Evolutionary conservation across 2,329 filamentous ascomycete species (phyloP), one percentile per base, ranked within the genome.

Genomic region (Neofusicoccum laricinum): DNA sequence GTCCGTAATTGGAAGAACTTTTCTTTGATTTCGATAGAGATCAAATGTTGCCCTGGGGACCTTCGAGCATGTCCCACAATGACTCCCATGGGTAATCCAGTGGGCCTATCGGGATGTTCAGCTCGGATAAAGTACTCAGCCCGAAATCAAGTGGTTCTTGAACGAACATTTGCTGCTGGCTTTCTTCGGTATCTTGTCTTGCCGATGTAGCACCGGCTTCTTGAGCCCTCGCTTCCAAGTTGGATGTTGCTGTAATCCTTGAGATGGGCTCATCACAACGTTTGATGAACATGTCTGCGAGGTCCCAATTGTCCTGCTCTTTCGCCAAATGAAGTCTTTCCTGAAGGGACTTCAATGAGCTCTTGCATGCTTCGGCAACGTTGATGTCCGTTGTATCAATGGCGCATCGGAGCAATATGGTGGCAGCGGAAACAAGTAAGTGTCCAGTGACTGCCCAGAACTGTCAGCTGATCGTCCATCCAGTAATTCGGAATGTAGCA

Each of bases 361-460:
- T 12, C 19, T 48, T 57, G 14, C 61, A 64, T 5, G 17, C 43
- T 46, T 64, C 40, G 15, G 17, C 21, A 4, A 49, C 32, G 6
- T 12, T 19, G 4, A 73, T 69, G 63, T 84, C 80, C 17, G 78
- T 78, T 2, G 83, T 82, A 69, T 85, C 81, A 32, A 85, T 75
- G 2, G 80, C 77, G 70, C 82, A 83, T 45, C 83, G 79, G 21
- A 85, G 77, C 11, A 83, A 77, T 7, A 84, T 78, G 0, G 81
- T 85, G n/a, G 82, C 79, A 4, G 82, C 83, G 17, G 82, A 83
- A 1, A 84, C 84, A 15, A 85, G 76, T 21, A 85, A 76, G 64
- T 85, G 83, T 1, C 82, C 82, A 58, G 81, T 83, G 30, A 49
- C 65, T 82, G 79, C 77, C 38, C 3, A 46, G 25, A 38, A 40